phyloP scores from a whole-genome alignment of 768 basidiomycete genomes.

The Dictyophora rubrovolvata region DNA sequence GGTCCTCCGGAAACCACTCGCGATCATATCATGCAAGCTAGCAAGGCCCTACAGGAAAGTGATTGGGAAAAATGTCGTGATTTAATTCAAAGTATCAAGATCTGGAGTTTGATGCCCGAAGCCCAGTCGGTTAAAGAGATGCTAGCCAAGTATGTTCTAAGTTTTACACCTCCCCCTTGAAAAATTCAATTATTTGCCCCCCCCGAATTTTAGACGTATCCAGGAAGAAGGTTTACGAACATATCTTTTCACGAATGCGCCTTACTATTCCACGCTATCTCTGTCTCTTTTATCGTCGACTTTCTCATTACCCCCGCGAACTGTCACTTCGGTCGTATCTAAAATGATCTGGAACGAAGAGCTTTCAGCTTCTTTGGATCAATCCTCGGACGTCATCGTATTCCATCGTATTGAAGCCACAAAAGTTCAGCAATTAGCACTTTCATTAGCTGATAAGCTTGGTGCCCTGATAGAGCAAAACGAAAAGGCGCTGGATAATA shows the following conservation, averaged over 20 bases:
- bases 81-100: constrained; percentile 90
- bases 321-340: constrained; percentile 85
- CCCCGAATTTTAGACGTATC: constrained; percentile 61
- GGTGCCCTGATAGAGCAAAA: constrained; percentile 82
- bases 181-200: background rate
- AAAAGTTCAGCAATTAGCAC: constrained; percentile 82
- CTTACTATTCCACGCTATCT: constrained; percentile 87
- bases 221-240: constrained; percentile 96
- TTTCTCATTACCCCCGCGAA: constrained; percentile 70
- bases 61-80: constrained; percentile 97
- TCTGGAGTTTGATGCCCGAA: constrained; percentile 96
- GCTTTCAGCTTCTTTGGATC: constrained; percentile 85
- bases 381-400: constrained; percentile 79
- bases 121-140: constrained; percentile 82
- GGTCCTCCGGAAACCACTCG: constrained; percentile 98
- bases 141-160: constrained; percentile 66
- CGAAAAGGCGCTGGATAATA: constrained; percentile 79
- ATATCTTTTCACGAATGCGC: constrained; percentile 95
- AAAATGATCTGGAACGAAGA: constrained; percentile 99
- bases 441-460: constrained; percentile 81
- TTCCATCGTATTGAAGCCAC: constrained; percentile 89
- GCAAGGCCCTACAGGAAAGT: constrained; percentile 90
- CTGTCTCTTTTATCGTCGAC: constrained; percentile 78
- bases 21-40: constrained; percentile 99
- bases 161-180: background rate